phyloP scores from a whole-genome alignment of 2,329 filamentous ascomycete species.

The Calonectria pauciramosa region DNA sequence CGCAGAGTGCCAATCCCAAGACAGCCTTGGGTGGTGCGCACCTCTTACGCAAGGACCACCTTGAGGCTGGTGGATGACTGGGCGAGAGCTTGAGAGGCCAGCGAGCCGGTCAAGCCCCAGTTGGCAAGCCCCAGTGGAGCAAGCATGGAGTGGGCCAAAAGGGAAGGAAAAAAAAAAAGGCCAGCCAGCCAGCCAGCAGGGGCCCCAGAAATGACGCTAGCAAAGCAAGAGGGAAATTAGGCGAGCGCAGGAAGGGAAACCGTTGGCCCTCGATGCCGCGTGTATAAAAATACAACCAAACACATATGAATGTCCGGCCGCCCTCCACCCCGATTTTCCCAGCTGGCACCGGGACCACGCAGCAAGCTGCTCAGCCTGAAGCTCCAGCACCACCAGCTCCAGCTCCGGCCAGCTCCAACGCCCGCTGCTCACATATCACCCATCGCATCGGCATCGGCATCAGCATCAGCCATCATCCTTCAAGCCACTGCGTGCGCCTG shows the following conservation, averaged over 20 bases:
- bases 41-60: constrained; percentile 34
- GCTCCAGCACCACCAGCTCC: constrained; percentile 38
- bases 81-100: constrained; percentile 18
- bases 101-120: constrained; percentile 27
- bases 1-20: constrained; percentile 10
- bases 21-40: constrained; percentile 20
- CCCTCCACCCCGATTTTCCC: constrained; percentile 59
- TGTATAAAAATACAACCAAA: constrained; percentile 62
- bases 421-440: constrained; percentile 3
- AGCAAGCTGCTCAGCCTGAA: constrained; percentile 34
- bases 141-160: constrained; percentile 33
- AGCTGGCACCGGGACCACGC: constrained; percentile 44
- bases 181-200: constrained; percentile 34
- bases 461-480: neutral
- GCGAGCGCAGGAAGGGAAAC: constrained; percentile 51
- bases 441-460: neutral
- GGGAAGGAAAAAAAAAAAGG: constrained; percentile 31
- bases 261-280: constrained; percentile 53
- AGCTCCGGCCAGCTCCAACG: constrained; percentile 36
- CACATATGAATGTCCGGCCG: constrained; percentile 60
- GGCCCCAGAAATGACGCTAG: constrained; percentile 47
- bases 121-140: constrained; percentile 27
- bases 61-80: constrained; percentile 37
- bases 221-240: constrained; percentile 54
- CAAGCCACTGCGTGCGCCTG: neutral